Base-by-base conservation (phyloP, 352 stramenopile genomes). In the Thalassiosira oceanica region DNA sequence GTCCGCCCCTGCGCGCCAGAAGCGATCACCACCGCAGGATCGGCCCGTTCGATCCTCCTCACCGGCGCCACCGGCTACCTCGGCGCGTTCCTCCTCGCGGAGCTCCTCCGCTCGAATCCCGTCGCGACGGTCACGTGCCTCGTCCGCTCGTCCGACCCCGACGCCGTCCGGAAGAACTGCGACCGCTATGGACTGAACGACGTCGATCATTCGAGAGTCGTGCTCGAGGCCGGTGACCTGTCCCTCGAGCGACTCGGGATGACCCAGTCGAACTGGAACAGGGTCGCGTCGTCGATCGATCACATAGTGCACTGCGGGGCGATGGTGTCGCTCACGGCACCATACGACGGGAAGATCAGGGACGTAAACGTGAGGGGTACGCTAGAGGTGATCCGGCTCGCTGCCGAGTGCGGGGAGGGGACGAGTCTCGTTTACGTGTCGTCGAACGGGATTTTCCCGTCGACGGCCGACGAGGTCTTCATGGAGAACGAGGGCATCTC, bases 41-140 rank as follows among this genome's bases (percentile, higher is more conserved):
- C 48, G 64, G 61, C 93, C 27, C 90, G 84, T 21, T 92, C 85
- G 44, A 52, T 96, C 15, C 91, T 97, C 23, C 64, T 97, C 49
- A 97, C 93, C 1, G 93, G 93, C 21, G 91, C 80, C n/a, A 97
- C 93, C 11, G 93, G 93, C 10, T 97, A 95, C 55, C 83, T 97
- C 11, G 93, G 93, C 45, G 88, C 63, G 0, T 90, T 95, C 58
- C 66, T 97, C 31, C 76, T 97, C 3, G 80, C 93, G 20, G 62
- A 93, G 67, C 72, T 96, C 8, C 68, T 96, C 23, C 84, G 84
- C 20, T 68, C 88, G 42, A 86, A 86, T 10, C 87, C 93, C 35
- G 60, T 77, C 27, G 80, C 74, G 16, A 83, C 83, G 2, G 83
- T 95, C 2, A 94, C 93, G 58, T 95, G 92, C 35, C 65, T 97